Percentiles rank a stretch among this genome's conserved stretches.
These are phyloP conservation scores for Fraxinus paxiana DNA, from an alignment of 305 asterid species.

Conservation along the genomic window DNA sequence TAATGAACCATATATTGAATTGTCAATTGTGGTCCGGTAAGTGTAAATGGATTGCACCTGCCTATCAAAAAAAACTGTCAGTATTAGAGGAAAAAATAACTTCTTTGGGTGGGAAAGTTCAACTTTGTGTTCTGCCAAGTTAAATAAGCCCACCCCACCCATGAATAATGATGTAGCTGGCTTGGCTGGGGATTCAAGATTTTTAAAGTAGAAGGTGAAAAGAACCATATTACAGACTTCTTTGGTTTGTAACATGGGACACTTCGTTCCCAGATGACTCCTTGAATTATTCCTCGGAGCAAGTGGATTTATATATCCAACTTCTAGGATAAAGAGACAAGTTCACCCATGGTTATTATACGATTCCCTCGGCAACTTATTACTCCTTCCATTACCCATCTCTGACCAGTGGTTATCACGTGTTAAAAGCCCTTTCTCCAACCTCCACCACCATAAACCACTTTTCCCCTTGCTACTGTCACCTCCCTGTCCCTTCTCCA, in stretches of 20 bases:
- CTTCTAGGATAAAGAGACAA: neutral
- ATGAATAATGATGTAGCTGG: neutral
- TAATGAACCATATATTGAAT: neutral
- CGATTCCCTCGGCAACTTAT: neutral
- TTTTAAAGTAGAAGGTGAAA: neutral
- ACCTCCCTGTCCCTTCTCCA: neutral
- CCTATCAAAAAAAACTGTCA: neutral
- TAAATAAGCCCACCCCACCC: neutral
- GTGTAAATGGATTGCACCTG: neutral
- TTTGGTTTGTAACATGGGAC: neutral
- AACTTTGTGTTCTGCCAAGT: neutral
- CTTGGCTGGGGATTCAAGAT: neutral
- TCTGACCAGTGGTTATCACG: neutral
- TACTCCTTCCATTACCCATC: neutral
- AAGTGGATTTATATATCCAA: neutral
- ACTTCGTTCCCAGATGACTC: neutral
- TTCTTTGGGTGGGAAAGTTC: neutral
- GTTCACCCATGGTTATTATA: neutral
- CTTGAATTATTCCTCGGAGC: neutral
- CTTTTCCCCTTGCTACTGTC: neutral
- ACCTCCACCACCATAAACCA: neutral
- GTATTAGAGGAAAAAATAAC: neutral
- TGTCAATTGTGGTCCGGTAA: neutral
- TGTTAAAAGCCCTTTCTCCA: neutral
- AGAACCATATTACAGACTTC: neutral